A percentile compares a stretch with the other conserved stretches of the same genome.
phyloP scores from a whole-genome alignment of 1,139 yeast species.

The Hansenula sp. region DNA sequence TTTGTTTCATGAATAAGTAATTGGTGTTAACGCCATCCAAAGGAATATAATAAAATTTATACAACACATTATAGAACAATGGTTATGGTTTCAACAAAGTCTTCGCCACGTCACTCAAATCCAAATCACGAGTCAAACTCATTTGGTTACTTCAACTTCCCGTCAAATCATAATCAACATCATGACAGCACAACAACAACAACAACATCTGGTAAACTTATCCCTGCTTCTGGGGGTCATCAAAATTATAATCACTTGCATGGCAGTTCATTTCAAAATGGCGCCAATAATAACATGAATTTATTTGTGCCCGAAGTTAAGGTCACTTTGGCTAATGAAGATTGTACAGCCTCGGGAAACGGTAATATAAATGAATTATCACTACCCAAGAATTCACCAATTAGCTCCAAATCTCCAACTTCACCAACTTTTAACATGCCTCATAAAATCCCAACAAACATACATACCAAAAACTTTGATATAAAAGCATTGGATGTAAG shows the following conservation, averaged over 20 bases:
- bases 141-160: not conserved
- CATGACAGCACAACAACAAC: not conserved
- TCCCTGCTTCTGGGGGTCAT: not conserved
- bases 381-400: too few species aligned
- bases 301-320: not conserved
- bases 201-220: not conserved
- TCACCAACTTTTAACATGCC: slow-evolving; percentile 48
- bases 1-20: too few species aligned
- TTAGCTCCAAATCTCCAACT: slow-evolving; percentile 39
- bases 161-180: not conserved
- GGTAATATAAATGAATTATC: not conserved
- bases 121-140: not conserved
- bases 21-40: too few species aligned
- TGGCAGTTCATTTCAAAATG: too few species aligned
- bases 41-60: not conserved
- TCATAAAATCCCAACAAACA: slow-evolving; percentile 9
- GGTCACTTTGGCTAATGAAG: not conserved
- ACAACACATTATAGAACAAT: not conserved
- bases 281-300: too few species aligned
- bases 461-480: slow-evolving; percentile 8
- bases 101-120: not conserved
- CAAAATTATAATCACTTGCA: too few species aligned
- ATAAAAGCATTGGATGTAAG: slow-evolving; percentile 8
- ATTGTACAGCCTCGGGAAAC: too few species aligned
- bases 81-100: slow-evolving; percentile 1